Base-by-base conservation (phyloP, 2,329 filamentous ascomycete genomes). In the Phyllosticta citribraziliensis region DNA sequence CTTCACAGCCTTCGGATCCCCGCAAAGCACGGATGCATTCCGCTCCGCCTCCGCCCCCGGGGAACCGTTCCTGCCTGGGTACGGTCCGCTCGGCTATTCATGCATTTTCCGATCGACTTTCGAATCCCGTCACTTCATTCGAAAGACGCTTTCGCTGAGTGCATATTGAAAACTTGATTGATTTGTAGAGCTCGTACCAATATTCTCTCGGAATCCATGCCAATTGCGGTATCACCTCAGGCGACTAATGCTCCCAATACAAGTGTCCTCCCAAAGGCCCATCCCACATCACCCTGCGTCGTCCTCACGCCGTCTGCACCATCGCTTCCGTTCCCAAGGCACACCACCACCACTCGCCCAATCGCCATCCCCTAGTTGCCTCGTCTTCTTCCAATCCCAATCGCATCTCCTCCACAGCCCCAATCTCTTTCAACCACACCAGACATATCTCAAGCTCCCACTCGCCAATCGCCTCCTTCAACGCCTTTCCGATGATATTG, bases 301-400 rank as follows among this genome's bases (percentile, higher is more conserved):
- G 8, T n/a, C 6, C 40, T 47, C 40, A 47, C 14, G 40, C 40
- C 6, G 40, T n/a, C 14, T 47, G 14, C 40, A 47, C n/a, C 14
- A 47, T 47, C 40, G n/a, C 30, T 5, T 56, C 27, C 20, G 52
- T 20, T 22, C 30, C 57, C 35, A 61, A 33, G 19, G 50, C 47
- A 20, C 40, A 56, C 59, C 59, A 61, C 59, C 59, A 61, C 59
- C 59, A 61, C 50, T 61, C 59, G 3, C 54, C 59, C 54, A 61
- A 57, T n/a, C 59, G 52, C 59, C 58, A 61, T 27, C 54, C 59
- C 1, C 55, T 56, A 27, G 59, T 69, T 62, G 69, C 66, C 20
- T 72, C 71, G 65, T 74, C 72, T 57, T 68, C 66, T 66, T 76
- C 72, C 55, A 70, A 72, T 8, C 70, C 74, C 72, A 73, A 74